These are phyloP conservation scores for Cucumis hystrix DNA, from an alignment of 306 rosid genomes.

Conservation along the genomic window DNA sequence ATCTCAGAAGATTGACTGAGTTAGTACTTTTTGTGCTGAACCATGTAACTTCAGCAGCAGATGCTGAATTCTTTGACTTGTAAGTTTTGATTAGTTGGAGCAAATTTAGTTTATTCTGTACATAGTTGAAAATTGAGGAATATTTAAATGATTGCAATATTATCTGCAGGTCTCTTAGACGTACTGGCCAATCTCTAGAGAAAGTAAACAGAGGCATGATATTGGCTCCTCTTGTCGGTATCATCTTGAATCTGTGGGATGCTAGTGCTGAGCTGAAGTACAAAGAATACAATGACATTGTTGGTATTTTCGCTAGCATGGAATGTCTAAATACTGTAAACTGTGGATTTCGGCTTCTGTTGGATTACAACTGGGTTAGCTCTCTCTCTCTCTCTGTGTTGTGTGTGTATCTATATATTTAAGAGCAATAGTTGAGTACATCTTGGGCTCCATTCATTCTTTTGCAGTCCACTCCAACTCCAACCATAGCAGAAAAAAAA, in stretches of 20 bases:
- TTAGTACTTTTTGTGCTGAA: slow-evolving; percentile 79
- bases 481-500: too few species aligned
- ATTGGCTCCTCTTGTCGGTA: slow-evolving; percentile 84
- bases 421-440: too few species aligned
- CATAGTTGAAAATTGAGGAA: not conserved
- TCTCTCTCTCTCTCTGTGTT: not conserved
- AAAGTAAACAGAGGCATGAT: slow-evolving; percentile 88
- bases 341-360: slow-evolving; percentile 69
- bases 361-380: slow-evolving; percentile 92
- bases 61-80: slow-evolving; percentile 83
- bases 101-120: not conserved
- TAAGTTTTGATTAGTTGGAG: slow-evolving; percentile 31
- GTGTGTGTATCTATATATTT: not conserved
- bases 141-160: not conserved
- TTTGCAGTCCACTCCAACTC: too few species aligned
- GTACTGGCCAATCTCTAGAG: slow-evolving; percentile 66
- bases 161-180: slow-evolving; percentile 57
- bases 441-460: too few species aligned
- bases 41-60: slow-evolving; percentile 67
- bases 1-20: slow-evolving; percentile 83
- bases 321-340: slow-evolving; percentile 67
- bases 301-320: slow-evolving; percentile 83
- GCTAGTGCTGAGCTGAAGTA: slow-evolving; percentile 41
- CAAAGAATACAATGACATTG: slow-evolving; percentile 54
- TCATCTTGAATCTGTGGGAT: slow-evolving; percentile 73